Conservation (phyloP, 2,329 filamentous ascomycete genomes). For the Arthrinium puccinioides region DNA sequence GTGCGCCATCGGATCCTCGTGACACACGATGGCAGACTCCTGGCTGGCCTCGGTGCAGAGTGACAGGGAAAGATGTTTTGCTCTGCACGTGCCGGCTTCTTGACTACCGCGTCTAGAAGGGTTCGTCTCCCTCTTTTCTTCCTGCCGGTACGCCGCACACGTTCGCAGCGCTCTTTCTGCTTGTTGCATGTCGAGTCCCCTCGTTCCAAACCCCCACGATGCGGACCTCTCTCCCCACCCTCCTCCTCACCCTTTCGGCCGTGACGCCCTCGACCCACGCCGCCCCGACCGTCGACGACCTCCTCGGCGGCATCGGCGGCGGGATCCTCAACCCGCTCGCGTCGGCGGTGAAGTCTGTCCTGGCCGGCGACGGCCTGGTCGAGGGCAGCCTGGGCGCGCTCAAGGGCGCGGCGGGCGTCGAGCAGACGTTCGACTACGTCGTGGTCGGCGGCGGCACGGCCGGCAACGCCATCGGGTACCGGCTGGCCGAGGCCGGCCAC, state of each 20-base stretch:
- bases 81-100: too few species aligned
- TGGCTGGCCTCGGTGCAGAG: too few species aligned
- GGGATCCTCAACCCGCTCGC: slow-evolving; percentile 10
- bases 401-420: slow-evolving; percentile 4
- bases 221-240: too few species aligned
- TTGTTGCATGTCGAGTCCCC: too few species aligned
- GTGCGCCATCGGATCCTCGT: too few species aligned
- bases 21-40: too few species aligned
- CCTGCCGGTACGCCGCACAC: too few species aligned
- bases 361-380: slow-evolving; percentile 5
- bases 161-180: too few species aligned
- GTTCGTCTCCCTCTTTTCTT: too few species aligned
- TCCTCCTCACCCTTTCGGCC: neutral
- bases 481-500: slow-evolving; percentile 18
- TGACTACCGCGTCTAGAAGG: too few species aligned
- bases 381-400: slow-evolving; percentile 4
- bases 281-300: slow-evolving; percentile 8
- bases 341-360: neutral
- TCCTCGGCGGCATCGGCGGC: slow-evolving; percentile 21
- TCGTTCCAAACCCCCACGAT: too few species aligned
- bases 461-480: slow-evolving; percentile 25
- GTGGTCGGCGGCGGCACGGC: slow-evolving; percentile 31
- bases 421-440: slow-evolving; percentile 11
- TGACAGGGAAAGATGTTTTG: too few species aligned
- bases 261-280: neutral